These are phyloP conservation scores for Xylariomycetidae sp. DNA, from an alignment of 2,329 filamentous ascomycete genomes.

Conservation along the genomic window DNA sequence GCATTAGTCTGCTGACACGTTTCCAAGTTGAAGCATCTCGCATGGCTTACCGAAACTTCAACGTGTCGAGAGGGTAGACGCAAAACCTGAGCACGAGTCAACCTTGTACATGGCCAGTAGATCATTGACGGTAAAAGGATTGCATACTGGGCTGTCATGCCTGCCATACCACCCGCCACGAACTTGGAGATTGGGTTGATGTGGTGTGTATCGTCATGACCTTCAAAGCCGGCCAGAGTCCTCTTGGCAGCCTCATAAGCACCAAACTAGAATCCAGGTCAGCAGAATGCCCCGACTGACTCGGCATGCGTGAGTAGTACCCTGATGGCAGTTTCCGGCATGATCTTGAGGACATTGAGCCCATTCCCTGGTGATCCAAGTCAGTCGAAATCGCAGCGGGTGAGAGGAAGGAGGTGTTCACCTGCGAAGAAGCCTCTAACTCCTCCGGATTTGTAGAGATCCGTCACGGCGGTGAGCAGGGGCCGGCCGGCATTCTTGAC, in stretches of 20 bases:
- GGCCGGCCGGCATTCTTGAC: slow-evolving; percentile 62
- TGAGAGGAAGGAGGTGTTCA: slow-evolving; percentile 30
- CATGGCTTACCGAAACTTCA: slow-evolving; percentile 54
- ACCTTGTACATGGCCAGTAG: too few relatives aligned
- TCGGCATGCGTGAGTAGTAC: slow-evolving; percentile 21
- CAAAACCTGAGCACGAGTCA: slow-evolving; percentile 55
- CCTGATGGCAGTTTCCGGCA: slow-evolving; percentile 97
- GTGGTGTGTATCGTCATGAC: slow-evolving; percentile 71
- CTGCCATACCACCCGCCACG: slow-evolving; percentile 80
- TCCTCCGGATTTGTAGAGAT: slow-evolving; percentile 81
- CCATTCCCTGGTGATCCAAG: slow-evolving; percentile 67
- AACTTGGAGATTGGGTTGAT: slow-evolving; percentile 87
- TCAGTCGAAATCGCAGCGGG: slow-evolving; percentile 7
- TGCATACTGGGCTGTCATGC: slow-evolving; percentile 84
- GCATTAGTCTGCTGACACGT: too few relatives aligned
- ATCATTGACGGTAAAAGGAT: slow-evolving; percentile 4
- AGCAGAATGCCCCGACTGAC: slow-evolving; percentile 6
- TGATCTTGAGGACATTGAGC: slow-evolving; percentile 93
- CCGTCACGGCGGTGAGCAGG: slow-evolving; percentile 65
- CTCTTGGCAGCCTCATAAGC: slow-evolving; percentile 95
- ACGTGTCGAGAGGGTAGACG: slow-evolving; percentile 87
- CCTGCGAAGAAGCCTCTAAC: slow-evolving; percentile 88
- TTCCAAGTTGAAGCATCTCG: not conserved
- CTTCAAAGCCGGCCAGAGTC: slow-evolving; percentile 77
- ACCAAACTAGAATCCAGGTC: slow-evolving; percentile 56